Conservation (phyloP, 75 land plant species). For the Picea glauca region DNA sequence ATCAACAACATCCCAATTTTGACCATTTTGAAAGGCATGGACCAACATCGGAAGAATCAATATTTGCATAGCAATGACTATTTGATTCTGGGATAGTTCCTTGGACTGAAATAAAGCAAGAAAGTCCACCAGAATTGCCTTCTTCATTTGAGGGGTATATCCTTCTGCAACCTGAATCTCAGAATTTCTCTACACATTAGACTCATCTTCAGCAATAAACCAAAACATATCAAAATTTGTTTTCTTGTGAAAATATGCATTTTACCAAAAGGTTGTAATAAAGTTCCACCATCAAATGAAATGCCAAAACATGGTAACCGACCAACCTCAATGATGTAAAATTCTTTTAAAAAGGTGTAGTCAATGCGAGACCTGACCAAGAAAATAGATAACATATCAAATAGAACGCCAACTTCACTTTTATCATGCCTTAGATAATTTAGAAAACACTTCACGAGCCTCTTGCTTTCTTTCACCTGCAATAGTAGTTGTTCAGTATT, state of each 20-base stretch:
- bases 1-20: too few relatives aligned
- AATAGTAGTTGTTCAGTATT: too few relatives aligned
- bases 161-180: conserved; percentile 84
- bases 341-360: too few relatives aligned
- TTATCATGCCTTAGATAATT: too few relatives aligned
- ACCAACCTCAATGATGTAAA: conserved; percentile 91
- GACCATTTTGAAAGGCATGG: too few relatives aligned
- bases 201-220: not conserved
- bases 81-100: conserved; percentile 71
- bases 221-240: not conserved
- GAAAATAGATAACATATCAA: too few relatives aligned
- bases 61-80: conserved; percentile 93
- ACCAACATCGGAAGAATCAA: too few relatives aligned
- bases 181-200: conserved; percentile 22
- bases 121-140: conserved; percentile 81
- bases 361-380: conserved; percentile 86
- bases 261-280: not conserved
- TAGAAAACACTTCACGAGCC: too few relatives aligned
- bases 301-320: conserved; percentile 2
- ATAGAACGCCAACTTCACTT: too few relatives aligned
- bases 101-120: conserved; percentile 83
- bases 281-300: not conserved
- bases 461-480: too few relatives aligned
- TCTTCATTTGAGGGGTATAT: conserved; percentile 77
- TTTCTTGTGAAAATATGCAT: not conserved